Conservation (phyloP, 2,329 filamentous ascomycete species). For the Beauveria sp. region DNA sequence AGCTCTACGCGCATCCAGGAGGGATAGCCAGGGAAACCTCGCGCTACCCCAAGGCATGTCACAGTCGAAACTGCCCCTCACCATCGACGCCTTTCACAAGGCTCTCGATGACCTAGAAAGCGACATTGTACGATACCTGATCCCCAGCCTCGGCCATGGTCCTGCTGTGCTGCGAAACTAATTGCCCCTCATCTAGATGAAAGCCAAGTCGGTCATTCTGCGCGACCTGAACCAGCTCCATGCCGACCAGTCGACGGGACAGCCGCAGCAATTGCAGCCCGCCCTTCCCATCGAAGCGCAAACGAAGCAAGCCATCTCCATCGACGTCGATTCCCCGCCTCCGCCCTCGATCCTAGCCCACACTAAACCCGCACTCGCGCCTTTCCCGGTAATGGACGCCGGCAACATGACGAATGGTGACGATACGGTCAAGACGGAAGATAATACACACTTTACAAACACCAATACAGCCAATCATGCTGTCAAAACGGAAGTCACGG, state of each 20-base stretch:
- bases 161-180: not conserved
- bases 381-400: conserved; percentile 47
- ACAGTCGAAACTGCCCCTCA: conserved; percentile 38
- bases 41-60: conserved; percentile 24
- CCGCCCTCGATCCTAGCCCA: conserved; percentile 3
- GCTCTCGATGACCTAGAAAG: conserved; percentile 49
- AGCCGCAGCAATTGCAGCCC: conserved; percentile 15
- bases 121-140: conserved; percentile 42
- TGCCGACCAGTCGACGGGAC: conserved; percentile 19
- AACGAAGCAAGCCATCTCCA: conserved; percentile 27
- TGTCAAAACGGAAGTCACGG: conserved; percentile 12
- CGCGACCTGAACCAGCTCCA: conserved; percentile 42
- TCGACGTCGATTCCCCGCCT: conserved; percentile 31
- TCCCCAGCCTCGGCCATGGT: not conserved
- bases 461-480: not conserved
- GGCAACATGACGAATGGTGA: conserved; percentile 11
- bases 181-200: conserved; percentile 21
- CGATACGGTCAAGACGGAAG: conserved; percentile 21
- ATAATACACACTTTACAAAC: conserved; percentile 12
- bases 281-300: conserved; percentile 27
- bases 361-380: conserved; percentile 26
- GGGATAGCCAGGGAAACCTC: conserved; percentile 35
- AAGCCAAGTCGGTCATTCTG: conserved; percentile 47
- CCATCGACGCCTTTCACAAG: conserved; percentile 41
- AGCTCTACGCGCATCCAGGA: conserved; percentile 41